phyloP scores from a whole-genome alignment of 2,329 filamentous ascomycete genomes.

The Hawksworthiomyces lignivorus region DNA sequence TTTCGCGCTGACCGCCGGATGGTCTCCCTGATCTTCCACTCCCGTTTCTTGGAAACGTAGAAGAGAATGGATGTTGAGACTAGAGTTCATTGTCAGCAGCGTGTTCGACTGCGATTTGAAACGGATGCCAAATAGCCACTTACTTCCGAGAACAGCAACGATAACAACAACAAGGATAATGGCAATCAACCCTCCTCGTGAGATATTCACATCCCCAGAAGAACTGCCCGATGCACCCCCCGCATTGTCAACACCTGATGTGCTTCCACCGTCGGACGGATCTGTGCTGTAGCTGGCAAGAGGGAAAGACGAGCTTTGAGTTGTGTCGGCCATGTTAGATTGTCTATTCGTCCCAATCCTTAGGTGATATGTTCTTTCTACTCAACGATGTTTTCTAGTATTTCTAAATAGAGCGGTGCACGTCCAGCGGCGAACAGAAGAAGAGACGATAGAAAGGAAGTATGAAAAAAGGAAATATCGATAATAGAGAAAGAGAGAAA shows the following conservation, averaged over 20 bases:
- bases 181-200: constrained; percentile 61
- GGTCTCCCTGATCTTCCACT: constrained; percentile 71
- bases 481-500: background rate
- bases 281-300: constrained; percentile 32
- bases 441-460: background rate
- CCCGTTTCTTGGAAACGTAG: constrained; percentile 74
- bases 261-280: constrained; percentile 25
- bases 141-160: constrained; percentile 63
- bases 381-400: background rate
- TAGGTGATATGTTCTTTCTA: no score
- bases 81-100: constrained; percentile 21
- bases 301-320: constrained; percentile 29
- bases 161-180: constrained; percentile 65
- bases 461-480: background rate
- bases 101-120: no score
- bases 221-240: constrained; percentile 60
- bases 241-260: constrained; percentile 41
- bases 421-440: constrained; percentile 7
- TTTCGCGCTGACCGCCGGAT: constrained; percentile 60
- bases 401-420: background rate
- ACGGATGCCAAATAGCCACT: no score
- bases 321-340: constrained; percentile 30
- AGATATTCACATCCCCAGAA: constrained; percentile 54
- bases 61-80: constrained; percentile 62
- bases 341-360: no score